phyloP scores from a whole-genome alignment of 148 eudicot species.

The Rhododendron ovatum region DNA sequence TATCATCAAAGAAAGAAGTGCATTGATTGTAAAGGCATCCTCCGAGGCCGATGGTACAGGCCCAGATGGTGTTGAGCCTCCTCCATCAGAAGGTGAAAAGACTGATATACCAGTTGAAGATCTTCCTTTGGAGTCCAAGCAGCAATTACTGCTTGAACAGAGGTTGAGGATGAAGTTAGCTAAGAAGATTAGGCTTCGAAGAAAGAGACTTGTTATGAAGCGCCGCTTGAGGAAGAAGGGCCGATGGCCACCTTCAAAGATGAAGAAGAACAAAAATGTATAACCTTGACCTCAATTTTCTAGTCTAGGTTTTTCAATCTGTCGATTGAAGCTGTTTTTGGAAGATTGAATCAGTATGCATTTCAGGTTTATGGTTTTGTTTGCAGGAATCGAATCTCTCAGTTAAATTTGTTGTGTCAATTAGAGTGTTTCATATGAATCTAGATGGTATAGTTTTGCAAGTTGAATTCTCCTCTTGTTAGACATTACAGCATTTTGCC shows the following conservation, averaged over 20 bases:
- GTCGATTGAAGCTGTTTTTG: background rate
- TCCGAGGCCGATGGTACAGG: constrained; percentile 29
- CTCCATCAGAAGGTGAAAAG: constrained; percentile 29
- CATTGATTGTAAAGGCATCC: constrained; percentile 47
- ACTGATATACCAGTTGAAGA: constrained; percentile 43
- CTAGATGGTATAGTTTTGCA: background rate
- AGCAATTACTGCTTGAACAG: constrained; percentile 59
- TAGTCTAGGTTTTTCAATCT: constrained; percentile 14
- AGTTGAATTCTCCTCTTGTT: background rate
- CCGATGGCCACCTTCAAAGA: constrained; percentile 96
- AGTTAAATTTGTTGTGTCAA: background rate
- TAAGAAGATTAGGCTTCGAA: constrained; percentile 77
- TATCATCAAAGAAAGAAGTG: constrained; percentile 32
- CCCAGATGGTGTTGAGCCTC: constrained; percentile 27
- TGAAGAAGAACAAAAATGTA: constrained; percentile 80
- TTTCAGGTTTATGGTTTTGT: background rate
- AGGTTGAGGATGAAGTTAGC: constrained; percentile 71
- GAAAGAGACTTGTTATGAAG: constrained; percentile 73
- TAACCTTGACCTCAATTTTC: constrained; percentile 21
- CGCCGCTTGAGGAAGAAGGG: constrained; percentile 87
- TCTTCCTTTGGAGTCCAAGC: constrained; percentile 81
- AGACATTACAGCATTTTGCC: background rate
- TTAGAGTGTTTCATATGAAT: background rate
- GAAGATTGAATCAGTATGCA: constrained; percentile 1
- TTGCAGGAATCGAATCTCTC: background rate